Base-by-base conservation (phyloP, 306 rosid species). In the Glycyrrhiza uralensis region DNA sequence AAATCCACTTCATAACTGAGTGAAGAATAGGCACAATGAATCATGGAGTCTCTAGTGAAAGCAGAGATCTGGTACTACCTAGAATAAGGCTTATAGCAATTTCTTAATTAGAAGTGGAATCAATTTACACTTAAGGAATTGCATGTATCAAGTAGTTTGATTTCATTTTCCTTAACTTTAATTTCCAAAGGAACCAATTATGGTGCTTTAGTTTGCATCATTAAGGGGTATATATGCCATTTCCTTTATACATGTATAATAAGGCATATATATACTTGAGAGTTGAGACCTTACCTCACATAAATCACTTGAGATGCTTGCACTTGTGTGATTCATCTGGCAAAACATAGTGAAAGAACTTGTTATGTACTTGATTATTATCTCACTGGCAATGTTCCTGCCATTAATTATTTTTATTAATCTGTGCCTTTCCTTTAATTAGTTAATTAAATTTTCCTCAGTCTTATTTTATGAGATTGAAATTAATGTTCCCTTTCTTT, bases 1-100 rank as follows among this genome's bases (percentile, higher is more conserved):
- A 76, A 83, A 89, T 62, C 92, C 90, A 62, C 91, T 89, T 86
- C 95, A 89, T 80, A 86, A 88, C 36, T 88, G 76, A 85, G 49
- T 45, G 8, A 35, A 26, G n/a, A 35, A 33, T 36, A 14, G 72
- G 39, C 52, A 73, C n/a, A 12, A 24, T 63, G 4, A 29, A 47
- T 22, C 29, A 22, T 63, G 41, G 24, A 73, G 60, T 56, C 47
- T 56, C 44, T 74, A 8, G 29, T 50, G 63, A 47, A 23, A 65
- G 47, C 59, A 29, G 10, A 74, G 86, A 78, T 78, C 78, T 75
- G 68, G 47, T 64, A 17, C n/a, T n/a, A n/a, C n/a, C 69, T 26
- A 69, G 17, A 28, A 59, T 24, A 18, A 20, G 13, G n/a, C n/a
- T n/a, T n/a, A n/a, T 45, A 66, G 56, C 41, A 65, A 38, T 57